A percentile compares a stretch with the other conserved stretches of the same genome.
These are phyloP conservation scores for Backusella macrospora DNA, from an alignment of 192 early-diverging fungal species.

Conservation along the genomic window DNA sequence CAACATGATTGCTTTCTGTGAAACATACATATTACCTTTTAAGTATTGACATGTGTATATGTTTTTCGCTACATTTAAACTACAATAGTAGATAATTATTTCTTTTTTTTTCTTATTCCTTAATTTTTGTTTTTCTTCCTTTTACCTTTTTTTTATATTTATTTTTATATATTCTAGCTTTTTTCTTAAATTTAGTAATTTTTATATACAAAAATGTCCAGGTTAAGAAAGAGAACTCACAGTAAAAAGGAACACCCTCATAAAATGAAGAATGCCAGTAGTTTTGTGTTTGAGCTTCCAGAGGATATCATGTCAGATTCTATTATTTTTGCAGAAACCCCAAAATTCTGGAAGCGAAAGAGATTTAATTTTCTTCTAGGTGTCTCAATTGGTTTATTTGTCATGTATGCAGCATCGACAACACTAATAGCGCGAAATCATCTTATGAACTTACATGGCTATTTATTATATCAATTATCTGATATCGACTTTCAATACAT, in stretches of 20 bases:
- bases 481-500: constrained; percentile 70
- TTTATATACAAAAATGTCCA: not conserved
- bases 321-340: not conserved
- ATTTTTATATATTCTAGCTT: not conserved
- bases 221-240: not conserved
- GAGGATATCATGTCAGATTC: constrained; percentile 33
- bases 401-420: constrained; percentile 36
- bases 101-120: not conserved
- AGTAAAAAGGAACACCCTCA: not conserved
- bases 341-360: constrained; percentile 31
- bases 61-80: not conserved
- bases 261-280: not conserved
- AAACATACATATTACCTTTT: not conserved
- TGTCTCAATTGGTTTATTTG: constrained; percentile 31
- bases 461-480: constrained; percentile 44
- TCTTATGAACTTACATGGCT: constrained; percentile 40
- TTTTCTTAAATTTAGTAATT: not conserved
- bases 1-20: not conserved
- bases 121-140: not conserved
- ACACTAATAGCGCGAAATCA: constrained; percentile 42
- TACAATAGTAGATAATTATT: not conserved
- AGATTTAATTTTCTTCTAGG: constrained; percentile 32
- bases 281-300: not conserved
- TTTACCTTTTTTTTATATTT: not conserved
- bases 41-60: not conserved